Evolutionary conservation across 768 basidiomycete species (phyloP), one percentile per base, ranked within the genome.

Genomic region (Suillus bovinus): DNA sequence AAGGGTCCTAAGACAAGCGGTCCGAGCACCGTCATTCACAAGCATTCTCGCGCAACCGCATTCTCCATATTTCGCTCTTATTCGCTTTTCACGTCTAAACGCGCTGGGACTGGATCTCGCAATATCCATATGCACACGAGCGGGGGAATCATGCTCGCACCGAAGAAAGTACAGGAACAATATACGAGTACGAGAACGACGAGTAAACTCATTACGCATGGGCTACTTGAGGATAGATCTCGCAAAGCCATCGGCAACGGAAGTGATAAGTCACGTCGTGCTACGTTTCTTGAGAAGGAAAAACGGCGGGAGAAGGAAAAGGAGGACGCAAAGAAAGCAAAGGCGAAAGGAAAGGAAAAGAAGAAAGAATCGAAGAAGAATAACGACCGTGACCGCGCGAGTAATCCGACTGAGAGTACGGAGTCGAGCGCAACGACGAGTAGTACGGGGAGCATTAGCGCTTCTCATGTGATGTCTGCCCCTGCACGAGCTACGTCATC

Each of bases 51-150:
- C 60, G 88, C 89, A 4, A 76, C 84, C 34, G 92, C 90, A 1
- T 93, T 92, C 74, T 92, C 91, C 0, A 84, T 94, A 54, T 87
- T 88, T 72, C 84, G 92, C 52, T 83, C 84, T 60, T 85, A 88
- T 59, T 55, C 57, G 24, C 46, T 70, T n/a, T 70, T 69, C 50
- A 61, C 68, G n/a, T 49, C 61, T 47, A 38, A 63, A 29, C 69
- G 69, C 17, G 66, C 63, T 3, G 20, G 62, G 13, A 62, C 53
- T 24, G 60, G 17, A 24, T 42, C 71, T 55, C 62, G 63, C 46
- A 61, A 62, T 46, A 65, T 68, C 54, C 66, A 70, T 62, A 65
- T 71, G 64, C 68, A 74, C 11, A 71, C 70, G 58, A 74, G 74
- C 13, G 58, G 57, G 17, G 75, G 75, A 16, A 87, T 93, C 60